Conservation (phyloP, 1,139 yeast species). For the Diutina sp. region DNA sequence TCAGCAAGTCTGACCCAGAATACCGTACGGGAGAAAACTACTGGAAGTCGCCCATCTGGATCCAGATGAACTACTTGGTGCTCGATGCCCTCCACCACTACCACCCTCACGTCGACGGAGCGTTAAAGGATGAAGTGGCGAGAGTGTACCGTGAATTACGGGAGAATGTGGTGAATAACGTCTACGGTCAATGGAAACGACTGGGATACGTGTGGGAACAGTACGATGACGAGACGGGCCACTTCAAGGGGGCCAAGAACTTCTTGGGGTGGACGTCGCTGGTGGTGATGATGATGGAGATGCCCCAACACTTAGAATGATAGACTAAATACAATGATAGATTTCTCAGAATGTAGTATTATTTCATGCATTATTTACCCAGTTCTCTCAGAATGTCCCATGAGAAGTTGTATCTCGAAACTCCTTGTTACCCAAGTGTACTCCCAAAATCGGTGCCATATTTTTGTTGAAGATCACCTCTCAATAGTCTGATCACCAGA, state of each 20-base stretch:
- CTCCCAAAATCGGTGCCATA: too few species aligned
- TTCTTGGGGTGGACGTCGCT: slow-evolving; percentile 93
- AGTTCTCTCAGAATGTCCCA: too few species aligned
- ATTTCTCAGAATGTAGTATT: background rate
- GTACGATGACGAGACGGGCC: slow-evolving; percentile 67
- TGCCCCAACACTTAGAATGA: slow-evolving; percentile 36
- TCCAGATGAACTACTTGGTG: slow-evolving; percentile 75
- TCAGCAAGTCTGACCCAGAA: slow-evolving; percentile 52
- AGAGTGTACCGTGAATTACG: slow-evolving; percentile 45
- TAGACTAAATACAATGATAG: background rate
- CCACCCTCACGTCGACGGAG: slow-evolving; percentile 3
- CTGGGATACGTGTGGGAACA: slow-evolving; percentile 91
- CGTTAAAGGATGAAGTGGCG: slow-evolving; percentile 21
- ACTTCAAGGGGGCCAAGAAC: slow-evolving; percentile 73
- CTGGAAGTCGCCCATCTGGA: slow-evolving; percentile 96
- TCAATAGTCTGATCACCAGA: too few species aligned
- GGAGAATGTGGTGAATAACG: slow-evolving; percentile 52
- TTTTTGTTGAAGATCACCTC: too few species aligned
- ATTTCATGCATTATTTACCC: too few species aligned
- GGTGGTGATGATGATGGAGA: slow-evolving; percentile 67
- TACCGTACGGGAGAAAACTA: slow-evolving; percentile 81
- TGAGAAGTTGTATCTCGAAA: too few species aligned
- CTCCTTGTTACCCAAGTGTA: too few species aligned
- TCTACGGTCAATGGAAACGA: slow-evolving; percentile 50
- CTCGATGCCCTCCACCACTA: slow-evolving; percentile 61